phyloP scores from a whole-genome alignment of 768 basidiomycete genomes.

The Suillus sp. region DNA sequence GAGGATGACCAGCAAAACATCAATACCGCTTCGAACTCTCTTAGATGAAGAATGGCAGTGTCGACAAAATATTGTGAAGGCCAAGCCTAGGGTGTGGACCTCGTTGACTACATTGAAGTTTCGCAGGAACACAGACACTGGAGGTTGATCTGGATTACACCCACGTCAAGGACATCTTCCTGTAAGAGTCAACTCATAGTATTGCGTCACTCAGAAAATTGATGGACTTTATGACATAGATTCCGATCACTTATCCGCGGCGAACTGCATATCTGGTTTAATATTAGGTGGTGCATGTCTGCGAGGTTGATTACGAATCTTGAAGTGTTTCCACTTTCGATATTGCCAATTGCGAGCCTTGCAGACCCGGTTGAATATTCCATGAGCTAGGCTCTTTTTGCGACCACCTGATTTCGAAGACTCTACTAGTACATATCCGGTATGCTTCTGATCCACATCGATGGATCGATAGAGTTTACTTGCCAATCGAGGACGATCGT shows the following conservation, averaged over 20 bases:
- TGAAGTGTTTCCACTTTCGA: neutral
- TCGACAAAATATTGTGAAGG: neutral
- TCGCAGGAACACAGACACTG: neutral
- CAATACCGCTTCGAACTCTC: neutral
- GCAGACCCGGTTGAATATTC: neutral
- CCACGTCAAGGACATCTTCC: neutral
- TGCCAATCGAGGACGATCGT: neutral
- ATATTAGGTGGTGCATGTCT: neutral
- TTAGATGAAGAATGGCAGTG: neutral
- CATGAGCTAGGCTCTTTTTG: neutral
- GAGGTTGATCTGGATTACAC: neutral
- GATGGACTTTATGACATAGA: neutral
- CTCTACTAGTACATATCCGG: neutral
- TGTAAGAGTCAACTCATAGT: neutral
- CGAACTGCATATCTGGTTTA: neutral
- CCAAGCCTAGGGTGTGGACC: neutral
- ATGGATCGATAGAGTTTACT: neutral
- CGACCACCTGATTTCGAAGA: neutral
- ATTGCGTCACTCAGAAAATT: neutral
- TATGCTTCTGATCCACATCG: neutral
- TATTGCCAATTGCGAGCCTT: neutral
- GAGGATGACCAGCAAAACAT: neutral
- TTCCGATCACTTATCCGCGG: neutral
- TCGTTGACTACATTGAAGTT: neutral
- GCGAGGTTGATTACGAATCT: neutral